These are phyloP conservation scores for Chytridiales sp. DNA, from an alignment of 371 early-diverging fungal genomes.

Conservation along the genomic window DNA sequence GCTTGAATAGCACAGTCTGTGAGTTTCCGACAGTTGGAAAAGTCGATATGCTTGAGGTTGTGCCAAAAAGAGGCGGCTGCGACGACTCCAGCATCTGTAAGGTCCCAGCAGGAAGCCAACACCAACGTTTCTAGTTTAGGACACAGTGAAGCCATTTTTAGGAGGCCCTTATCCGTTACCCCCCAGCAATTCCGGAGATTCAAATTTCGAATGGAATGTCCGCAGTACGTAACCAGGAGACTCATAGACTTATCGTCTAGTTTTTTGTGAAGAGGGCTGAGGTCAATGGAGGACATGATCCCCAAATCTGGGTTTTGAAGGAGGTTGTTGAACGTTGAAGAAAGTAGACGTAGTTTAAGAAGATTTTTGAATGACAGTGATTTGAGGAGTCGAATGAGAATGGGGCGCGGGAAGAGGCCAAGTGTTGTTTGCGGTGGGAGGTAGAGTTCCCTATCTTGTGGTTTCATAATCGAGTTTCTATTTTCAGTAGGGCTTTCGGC, in stretches of 20 bases:
- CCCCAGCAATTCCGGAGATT: slow-evolving; percentile 77
- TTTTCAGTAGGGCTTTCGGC: no score
- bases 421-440: no score
- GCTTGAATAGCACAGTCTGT: slow-evolving; percentile 60
- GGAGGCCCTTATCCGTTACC: slow-evolving; percentile 67
- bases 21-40: slow-evolving; percentile 79
- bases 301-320: slow-evolving; percentile 24
- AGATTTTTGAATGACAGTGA: no score
- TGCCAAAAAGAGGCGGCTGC: slow-evolving; percentile 32
- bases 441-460: no score
- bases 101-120: slow-evolving; percentile 48
- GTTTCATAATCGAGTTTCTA: no score
- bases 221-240: slow-evolving; percentile 35
- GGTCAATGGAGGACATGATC: slow-evolving; percentile 35
- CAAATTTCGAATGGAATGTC: slow-evolving; percentile 47
- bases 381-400: no score
- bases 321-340: no score
- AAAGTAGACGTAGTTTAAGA: no score
- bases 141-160: slow-evolving; percentile 38
- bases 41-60: slow-evolving; percentile 53
- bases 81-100: slow-evolving; percentile 43
- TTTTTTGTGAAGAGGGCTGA: slow-evolving; percentile 42
- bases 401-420: no score
- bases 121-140: slow-evolving; percentile 29
- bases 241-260: slow-evolving; percentile 40